A percentile compares a stretch with the other conserved stretches of the same genome.
phyloP scores from a whole-genome alignment of 495 filamentous ascomycete species.

The Aspergillus leporis region DNA sequence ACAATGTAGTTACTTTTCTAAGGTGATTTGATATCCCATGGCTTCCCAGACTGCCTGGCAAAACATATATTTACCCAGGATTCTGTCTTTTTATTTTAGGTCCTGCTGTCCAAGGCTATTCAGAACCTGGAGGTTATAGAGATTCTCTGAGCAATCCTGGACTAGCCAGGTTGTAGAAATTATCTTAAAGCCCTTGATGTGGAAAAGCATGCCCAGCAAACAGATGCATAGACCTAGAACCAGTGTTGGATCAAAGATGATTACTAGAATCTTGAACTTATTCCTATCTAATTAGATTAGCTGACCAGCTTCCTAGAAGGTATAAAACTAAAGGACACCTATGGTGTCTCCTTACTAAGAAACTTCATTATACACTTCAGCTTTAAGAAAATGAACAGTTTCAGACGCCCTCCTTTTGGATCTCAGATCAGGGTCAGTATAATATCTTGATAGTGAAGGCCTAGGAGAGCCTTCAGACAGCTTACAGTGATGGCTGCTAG shows the following conservation, averaged over 20 bases:
- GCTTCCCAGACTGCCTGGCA: conserved; percentile 20
- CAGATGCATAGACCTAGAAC: conserved; percentile 24
- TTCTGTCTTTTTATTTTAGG: conserved; percentile 22
- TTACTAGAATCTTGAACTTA: conserved; percentile 31
- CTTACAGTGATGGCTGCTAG: conserved; percentile 38
- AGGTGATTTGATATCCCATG: conserved; percentile 19
- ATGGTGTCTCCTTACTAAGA: conserved; percentile 30
- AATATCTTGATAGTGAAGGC: conserved; percentile 31
- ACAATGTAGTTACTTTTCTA: conserved; percentile 15
- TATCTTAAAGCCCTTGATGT: conserved; percentile 29
- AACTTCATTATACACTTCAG: conserved; percentile 34
- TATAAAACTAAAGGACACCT: not conserved
- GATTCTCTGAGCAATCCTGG: conserved; percentile 27
- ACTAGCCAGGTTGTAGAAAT: conserved; percentile 20
- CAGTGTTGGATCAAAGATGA: conserved; percentile 33
- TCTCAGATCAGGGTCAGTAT: conserved; percentile 33
- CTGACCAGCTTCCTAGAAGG: not conserved
- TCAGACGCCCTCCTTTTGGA: conserved; percentile 24
- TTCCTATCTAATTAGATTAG: conserved; percentile 23
- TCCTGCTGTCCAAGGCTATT: conserved; percentile 30
- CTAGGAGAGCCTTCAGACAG: conserved; percentile 31
- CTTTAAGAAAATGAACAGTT: conserved; percentile 34
- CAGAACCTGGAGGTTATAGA: conserved; percentile 32
- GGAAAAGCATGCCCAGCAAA: conserved; percentile 33
- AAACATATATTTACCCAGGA: conserved; percentile 17